Conservation (phyloP, 768 basidiomycete species). For the Pleurotus cornucopiae region DNA sequence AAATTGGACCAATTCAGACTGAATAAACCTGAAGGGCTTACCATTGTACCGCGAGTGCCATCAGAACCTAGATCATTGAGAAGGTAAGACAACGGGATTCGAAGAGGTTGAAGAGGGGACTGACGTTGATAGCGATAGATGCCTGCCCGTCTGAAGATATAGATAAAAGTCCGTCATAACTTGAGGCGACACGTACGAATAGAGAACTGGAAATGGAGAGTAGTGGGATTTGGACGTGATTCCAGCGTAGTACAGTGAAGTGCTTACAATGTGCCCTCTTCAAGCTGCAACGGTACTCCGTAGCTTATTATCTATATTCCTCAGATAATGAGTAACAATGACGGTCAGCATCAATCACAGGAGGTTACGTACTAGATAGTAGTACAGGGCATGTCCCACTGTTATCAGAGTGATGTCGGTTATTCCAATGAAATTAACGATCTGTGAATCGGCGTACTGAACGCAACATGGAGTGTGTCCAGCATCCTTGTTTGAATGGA, state of each 20-base stretch:
- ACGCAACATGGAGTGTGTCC: slow-evolving; percentile 35
- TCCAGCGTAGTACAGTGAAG: background rate
- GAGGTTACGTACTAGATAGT: slow-evolving; percentile 31
- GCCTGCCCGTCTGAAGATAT: slow-evolving; percentile 15
- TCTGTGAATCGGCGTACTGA: slow-evolving; percentile 25
- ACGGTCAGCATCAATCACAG: background rate
- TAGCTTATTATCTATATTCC: slow-evolving; percentile 32
- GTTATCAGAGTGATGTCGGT: slow-evolving; percentile 3
- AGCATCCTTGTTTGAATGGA: slow-evolving; percentile 24
- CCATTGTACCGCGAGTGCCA: slow-evolving; percentile 37
- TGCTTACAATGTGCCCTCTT: slow-evolving; percentile 34
- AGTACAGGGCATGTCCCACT: slow-evolving; percentile 40
- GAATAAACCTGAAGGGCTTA: too few species aligned
- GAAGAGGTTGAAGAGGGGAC: background rate
- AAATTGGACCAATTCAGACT: too few species aligned
- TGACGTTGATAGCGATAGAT: slow-evolving; percentile 35
- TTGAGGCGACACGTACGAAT: slow-evolving; percentile 22
- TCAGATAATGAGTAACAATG: background rate
- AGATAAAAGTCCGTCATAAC: too few species aligned
- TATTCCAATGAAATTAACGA: background rate
- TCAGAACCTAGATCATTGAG: slow-evolving; percentile 24
- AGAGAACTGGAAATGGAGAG: slow-evolving; percentile 21
- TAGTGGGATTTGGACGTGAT: slow-evolving; percentile 3
- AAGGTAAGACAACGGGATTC: background rate
- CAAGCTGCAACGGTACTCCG: slow-evolving; percentile 21